These are phyloP conservation scores for Chalciporus sphaerocephalus DNA, from an alignment of 768 basidiomycete species.

Conservation along the genomic window DNA sequence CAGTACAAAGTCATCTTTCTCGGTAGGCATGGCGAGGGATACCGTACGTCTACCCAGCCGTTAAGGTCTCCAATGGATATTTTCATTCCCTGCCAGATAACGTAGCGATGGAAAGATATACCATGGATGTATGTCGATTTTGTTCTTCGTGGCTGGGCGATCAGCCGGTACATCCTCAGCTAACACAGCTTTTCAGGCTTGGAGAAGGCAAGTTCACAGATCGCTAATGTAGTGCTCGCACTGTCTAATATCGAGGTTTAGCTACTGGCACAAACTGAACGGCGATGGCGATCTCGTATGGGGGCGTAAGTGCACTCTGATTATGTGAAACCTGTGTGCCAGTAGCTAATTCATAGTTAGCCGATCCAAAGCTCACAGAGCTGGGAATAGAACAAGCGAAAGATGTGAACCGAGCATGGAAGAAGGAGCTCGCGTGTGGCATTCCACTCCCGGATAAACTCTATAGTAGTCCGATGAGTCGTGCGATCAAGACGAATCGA, in stretches of 20 bases:
- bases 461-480: slow-evolving; percentile 60
- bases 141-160: not conserved
- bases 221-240: not conserved
- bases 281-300: slow-evolving; percentile 64
- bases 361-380: slow-evolving; percentile 62
- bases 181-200: slow-evolving; percentile 35
- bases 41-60: slow-evolving; percentile 44
- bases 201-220: slow-evolving; percentile 49
- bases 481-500: slow-evolving; percentile 55
- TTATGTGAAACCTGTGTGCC: not conserved
- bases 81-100: slow-evolving; percentile 50
- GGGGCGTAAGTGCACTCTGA: slow-evolving; percentile 61
- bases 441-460: slow-evolving; percentile 53
- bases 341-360: slow-evolving; percentile 29
- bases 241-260: not conserved
- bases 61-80: not conserved
- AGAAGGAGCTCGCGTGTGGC: slow-evolving; percentile 34
- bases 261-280: slow-evolving; percentile 55
- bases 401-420: slow-evolving; percentile 44
- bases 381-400: slow-evolving; percentile 55
- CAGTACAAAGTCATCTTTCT: slow-evolving; percentile 63
- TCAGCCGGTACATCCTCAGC: not conserved
- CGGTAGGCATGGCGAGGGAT: slow-evolving; percentile 69
- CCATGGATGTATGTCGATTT: slow-evolving; percentile 35
- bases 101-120: slow-evolving; percentile 63